Percentiles rank a stretch among this genome's conserved stretches.
phyloP scores from a whole-genome alignment of 345 rosid species.

The Euclidium syriacum region DNA sequence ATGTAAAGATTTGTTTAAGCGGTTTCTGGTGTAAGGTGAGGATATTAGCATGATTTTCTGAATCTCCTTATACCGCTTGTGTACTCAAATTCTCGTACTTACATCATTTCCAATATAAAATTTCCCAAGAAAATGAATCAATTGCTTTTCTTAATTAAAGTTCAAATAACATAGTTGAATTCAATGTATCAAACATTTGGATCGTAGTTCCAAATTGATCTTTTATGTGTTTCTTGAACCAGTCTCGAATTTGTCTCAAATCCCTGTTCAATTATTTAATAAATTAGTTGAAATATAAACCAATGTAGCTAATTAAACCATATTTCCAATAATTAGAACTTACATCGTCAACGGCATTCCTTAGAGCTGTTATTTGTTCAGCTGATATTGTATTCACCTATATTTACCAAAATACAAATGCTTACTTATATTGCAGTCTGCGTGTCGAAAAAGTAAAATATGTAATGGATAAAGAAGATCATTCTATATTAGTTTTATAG shows the following conservation, averaged over 20 bases:
- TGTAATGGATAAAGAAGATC: not conserved
- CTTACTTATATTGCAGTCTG: not conserved
- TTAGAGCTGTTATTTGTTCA: constrained; percentile 50
- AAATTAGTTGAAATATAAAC: not conserved
- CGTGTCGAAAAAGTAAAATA: not conserved
- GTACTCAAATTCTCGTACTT: no score
- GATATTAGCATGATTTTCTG: no score
- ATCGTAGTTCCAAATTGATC: constrained; percentile 37
- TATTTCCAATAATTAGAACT: constrained; percentile 17
- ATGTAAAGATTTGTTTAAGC: no score
- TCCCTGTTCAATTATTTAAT: constrained; percentile 37
- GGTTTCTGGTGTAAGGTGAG: no score
- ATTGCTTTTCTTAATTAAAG: not conserved
- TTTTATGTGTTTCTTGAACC: constrained; percentile 37
- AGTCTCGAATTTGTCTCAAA: constrained; percentile 67
- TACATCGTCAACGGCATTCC: constrained; percentile 57
- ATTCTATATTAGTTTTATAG: not conserved
- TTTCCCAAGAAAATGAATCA: no score
- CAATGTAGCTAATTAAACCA: not conserved
- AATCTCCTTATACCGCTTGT: no score
- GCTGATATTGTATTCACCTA: constrained; percentile 63
- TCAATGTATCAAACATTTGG: constrained; percentile 17
- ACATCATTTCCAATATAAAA: no score
- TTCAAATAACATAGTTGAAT: not conserved
- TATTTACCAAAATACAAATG: not conserved